These are phyloP conservation scores for Yamadazyma akitaensis DNA, from an alignment of 805 yeast species.

Conservation along the genomic window DNA sequence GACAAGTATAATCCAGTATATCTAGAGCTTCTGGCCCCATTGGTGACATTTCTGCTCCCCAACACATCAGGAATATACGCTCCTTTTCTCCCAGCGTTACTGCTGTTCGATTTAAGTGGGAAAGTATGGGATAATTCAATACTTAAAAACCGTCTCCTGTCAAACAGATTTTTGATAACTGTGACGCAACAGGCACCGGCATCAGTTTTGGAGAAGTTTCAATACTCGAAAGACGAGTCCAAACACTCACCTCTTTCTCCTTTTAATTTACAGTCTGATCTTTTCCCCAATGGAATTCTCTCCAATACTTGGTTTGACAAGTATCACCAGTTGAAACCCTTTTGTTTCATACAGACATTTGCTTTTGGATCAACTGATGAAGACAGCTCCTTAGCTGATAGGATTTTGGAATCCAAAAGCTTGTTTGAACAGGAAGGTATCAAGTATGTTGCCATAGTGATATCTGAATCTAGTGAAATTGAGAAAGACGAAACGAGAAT, in stretches of 20 bases:
- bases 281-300: constrained; percentile 29
- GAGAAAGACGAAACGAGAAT: constrained; percentile 21
- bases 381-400: constrained; percentile 16
- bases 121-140: constrained; percentile 39
- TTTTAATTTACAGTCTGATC: constrained; percentile 28
- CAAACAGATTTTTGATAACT: constrained; percentile 27
- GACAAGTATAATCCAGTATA: constrained; percentile 27
- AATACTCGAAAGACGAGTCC: constrained; percentile 3
- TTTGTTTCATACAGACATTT: constrained; percentile 24
- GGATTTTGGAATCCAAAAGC: constrained; percentile 16
- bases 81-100: background rate
- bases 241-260: constrained; percentile 36
- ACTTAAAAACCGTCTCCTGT: constrained; percentile 33
- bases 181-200: background rate
- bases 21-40: constrained; percentile 37
- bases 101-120: constrained; percentile 5
- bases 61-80: background rate
- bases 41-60: constrained; percentile 17
- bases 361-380: constrained; percentile 15
- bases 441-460: constrained; percentile 24
- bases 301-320: constrained; percentile 35
- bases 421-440: constrained; percentile 12
- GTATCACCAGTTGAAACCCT: constrained; percentile 30
- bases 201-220: background rate
- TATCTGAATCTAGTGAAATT: constrained; percentile 15